Base-by-base conservation (phyloP, 2,329 filamentous ascomycete species). In the Curvularia sp. region DNA sequence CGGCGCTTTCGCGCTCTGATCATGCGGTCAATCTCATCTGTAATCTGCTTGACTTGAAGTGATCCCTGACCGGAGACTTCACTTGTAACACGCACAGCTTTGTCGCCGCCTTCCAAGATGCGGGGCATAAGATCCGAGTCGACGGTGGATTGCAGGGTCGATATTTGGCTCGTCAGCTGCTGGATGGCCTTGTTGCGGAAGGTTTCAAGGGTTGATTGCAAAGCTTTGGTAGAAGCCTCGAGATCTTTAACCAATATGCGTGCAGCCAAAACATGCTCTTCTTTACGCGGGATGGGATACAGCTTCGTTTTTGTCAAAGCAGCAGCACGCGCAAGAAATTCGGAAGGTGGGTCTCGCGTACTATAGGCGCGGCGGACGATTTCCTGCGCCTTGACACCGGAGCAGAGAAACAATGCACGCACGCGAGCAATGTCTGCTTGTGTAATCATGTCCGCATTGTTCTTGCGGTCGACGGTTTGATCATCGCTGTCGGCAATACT, bases 351-450 rank as follows among this genome's bases (percentile, higher is more conserved):
- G 2, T 69, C 60, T 13, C 74, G 74, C 0, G 73, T 63, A 34
- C 82, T 81, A 43, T 88, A 78, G 3, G 89, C 87, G 46, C 89
- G 86, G 3, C 87, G 84, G 27, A 83, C 83, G 53, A 97, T 91
- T 71, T 95, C 91, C 69, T 88, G 88, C 0, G 94, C 93, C 78
- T 96, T 96, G 71, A 97, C 88, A n/a, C 93, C 93, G 0, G 92
- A 92, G 62, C 89, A 90, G 21, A 96, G 81, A 39, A 97, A 85
- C 8, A 96, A 82, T 0, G 92, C 86, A 56, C 87, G 85, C 2
- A 93, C 83, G n/a, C 92, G 88, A 15, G 90, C 90, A 52, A 96
- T 84, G 67, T 97, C 94, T n/a, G 86, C 67, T 84, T 87, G 9
- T 83, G 72, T 72, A 19, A 73, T 64, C n/a, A 62, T 57, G 8